Evolutionary conservation across 2,329 filamentous ascomycete species (phyloP), one percentile per base, ranked within the genome.

Genomic region (Hymenoscyphus albidus): DNA sequence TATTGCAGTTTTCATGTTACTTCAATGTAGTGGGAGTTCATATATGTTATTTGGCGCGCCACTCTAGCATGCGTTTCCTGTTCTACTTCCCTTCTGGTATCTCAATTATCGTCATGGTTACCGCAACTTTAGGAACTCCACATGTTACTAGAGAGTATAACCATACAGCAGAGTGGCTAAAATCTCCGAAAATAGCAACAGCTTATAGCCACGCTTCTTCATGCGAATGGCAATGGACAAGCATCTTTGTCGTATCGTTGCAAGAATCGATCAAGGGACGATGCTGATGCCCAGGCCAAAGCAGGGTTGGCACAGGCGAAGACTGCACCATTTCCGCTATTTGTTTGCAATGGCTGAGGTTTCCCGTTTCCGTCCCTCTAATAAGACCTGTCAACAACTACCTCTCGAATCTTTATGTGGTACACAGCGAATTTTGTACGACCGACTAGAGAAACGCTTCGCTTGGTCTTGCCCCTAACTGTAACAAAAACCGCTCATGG

Each of bases 271-370:
- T 54, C 48, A 12, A 14, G 12, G 38, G 35, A 58, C 35, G 31
- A 22, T 58, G 55, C 14, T 58, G 55, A 22, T 22, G 55, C 55
- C 27, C 27, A 31, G 16, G 55, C 55, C 55, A 58, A 27, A 12
- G 48, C 48, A 54, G 48, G 48, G 48, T 54, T 54, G 22, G 48
- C 48, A 54, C 48, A 54, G 18, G n/a, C 40, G 58, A 31, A 18
- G 18, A 44, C 58, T 31, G 32, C 16, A 40, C 27, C 42, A 39
- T 35, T 39, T 58, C 59, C 42, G 42, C 51, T 40, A 42, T 42
- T 10, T 22, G 58, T 14, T 31, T 18, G 27, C 58, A 12, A 60
- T 38, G 59, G 59, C 22, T 61, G 59, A 54, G 32, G 32, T 61
- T 39, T 31, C 59, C 59, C 59, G 59, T 61, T 18, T n/a, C 42